phyloP scores from a whole-genome alignment of 202 grass and related monocot species.

The Carex sylvatica region DNA sequence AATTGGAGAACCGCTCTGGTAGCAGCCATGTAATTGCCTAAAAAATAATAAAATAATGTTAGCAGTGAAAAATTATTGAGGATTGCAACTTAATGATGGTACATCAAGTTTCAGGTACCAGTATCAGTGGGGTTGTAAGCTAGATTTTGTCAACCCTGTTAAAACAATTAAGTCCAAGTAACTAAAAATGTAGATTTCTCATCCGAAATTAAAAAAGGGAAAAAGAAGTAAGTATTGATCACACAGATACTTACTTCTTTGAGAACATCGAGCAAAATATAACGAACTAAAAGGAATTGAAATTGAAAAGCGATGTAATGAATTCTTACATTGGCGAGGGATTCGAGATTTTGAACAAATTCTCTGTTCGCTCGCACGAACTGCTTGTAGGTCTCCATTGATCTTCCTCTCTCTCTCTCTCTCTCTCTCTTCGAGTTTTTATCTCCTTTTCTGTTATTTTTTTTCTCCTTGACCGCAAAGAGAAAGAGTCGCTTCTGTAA shows the following conservation, averaged over 20 bases:
- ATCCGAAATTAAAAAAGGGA: not conserved
- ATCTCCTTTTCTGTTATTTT: not conserved
- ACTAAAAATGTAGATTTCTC: too few relatives aligned
- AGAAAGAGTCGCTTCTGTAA: too few relatives aligned
- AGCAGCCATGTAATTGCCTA: slow-evolving; percentile 92
- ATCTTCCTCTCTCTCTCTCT: not conserved
- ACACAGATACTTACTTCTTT: not conserved
- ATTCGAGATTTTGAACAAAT: slow-evolving; percentile 88
- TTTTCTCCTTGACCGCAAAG: not conserved
- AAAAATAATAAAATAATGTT: slow-evolving; percentile 6
- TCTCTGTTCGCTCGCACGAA: slow-evolving; percentile 88
- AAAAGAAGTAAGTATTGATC: not conserved
- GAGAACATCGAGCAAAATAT: not conserved
- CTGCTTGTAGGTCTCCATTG: slow-evolving; percentile 91
- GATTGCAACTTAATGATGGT: not conserved
- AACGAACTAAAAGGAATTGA: not conserved
- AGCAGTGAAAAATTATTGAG: not conserved
- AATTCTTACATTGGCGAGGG: slow-evolving; percentile 74
- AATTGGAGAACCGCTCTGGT: slow-evolving; percentile 88
- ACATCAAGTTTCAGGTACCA: not conserved
- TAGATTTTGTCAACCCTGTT: not conserved
- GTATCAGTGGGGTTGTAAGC: not conserved
- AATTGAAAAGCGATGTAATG: not conserved
- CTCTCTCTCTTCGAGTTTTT: not conserved
- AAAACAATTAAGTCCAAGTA: not conserved